Percentiles rank a stretch among this genome's conserved stretches.
phyloP scores from a whole-genome alignment of 345 rosid genomes.

The Noccaea bulbosa region DNA sequence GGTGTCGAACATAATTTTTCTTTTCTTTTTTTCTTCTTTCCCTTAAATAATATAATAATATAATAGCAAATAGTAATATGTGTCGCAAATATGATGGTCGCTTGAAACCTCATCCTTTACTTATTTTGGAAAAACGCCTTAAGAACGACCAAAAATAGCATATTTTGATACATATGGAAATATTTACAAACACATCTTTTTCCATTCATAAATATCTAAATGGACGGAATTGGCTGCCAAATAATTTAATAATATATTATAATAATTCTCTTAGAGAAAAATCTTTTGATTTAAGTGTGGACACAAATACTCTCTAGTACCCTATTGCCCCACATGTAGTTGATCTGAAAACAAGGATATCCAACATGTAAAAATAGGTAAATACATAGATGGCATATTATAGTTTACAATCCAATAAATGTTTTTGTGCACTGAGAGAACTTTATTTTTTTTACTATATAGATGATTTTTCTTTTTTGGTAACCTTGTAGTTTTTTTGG shows the following conservation, averaged over 20 bases:
- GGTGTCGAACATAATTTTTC: constrained; percentile 15
- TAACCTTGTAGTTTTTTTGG: no score
- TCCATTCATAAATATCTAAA: constrained; percentile 31
- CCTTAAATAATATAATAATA: constrained; percentile 9
- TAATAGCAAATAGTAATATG: constrained; percentile 37
- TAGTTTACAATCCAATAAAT: neutral
- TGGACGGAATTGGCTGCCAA: constrained; percentile 30
- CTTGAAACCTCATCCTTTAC: constrained; percentile 49
- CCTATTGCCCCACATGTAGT: constrained; percentile 17
- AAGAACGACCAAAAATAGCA: constrained; percentile 36
- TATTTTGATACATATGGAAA: constrained; percentile 33
- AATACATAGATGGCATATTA: neutral
- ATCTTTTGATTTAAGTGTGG: constrained; percentile 31
- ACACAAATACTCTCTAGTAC: constrained; percentile 31
- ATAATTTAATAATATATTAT: constrained; percentile 3
- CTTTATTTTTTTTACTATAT: no score
- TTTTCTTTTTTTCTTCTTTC: neutral
- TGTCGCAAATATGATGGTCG: constrained; percentile 42
- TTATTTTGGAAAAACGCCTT: constrained; percentile 54
- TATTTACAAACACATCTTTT: constrained; percentile 37
- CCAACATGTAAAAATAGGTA: neutral
- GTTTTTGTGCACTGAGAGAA: neutral
- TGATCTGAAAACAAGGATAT: constrained; percentile 15
- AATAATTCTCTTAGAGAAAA: neutral
- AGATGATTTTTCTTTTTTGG: no score